Evolutionary conservation across 352 stramenopile genomes (phyloP), one percentile per base, ranked within the genome.

Genomic region (Globisporangium iwayamae): DNA sequence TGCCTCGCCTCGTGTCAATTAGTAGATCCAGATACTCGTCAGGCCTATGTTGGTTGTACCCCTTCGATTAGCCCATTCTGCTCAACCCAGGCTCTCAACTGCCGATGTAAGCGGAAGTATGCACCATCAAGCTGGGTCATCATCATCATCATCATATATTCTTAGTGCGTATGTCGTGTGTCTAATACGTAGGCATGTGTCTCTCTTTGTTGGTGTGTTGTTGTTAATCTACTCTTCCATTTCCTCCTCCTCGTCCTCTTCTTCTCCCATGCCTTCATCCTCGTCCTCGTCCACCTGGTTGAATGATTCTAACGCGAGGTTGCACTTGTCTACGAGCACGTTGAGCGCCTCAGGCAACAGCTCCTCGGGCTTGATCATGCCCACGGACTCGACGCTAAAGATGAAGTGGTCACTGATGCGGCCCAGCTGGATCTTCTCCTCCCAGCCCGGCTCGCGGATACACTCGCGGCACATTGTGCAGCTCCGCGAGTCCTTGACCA

Each of bases 391-490:
- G 65, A 95, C 66, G 52, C 76, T 92, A 62, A 93, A 99, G 72
- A 99, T 98, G 72, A 99, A 99, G 75, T 99, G 96, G 76, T 99
- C 89, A 41, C 85, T 91, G 64, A 97, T 85, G 47, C 97, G 87
- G 39, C 79, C 90, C 20, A 99, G 89, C 60, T 82, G 76, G 30
- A 99, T 91, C 56, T 87, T 91, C 11, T 94, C 84, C 34, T 89
- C 82, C 87, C 86, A 96, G 16, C 70, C 74, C 34, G 85, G 83
- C 65, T 93, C 85, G 34, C 95, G 85, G 66, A 99, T 98, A 71
- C 93, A 99, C 72, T 99, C 98, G 36, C 96, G 83, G 67, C 92
- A 98, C 94, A 99, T 99, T 34, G 94, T 98, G 65, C 96, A 99
- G 47, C 90, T 79, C 56, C 87, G 81, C 45, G 90, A 65, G 60